Percentiles rank a stretch among this genome's conserved stretches.
These are phyloP conservation scores for Auricularia sp. DNA, from an alignment of 768 basidiomycete species.

Conservation along the genomic window DNA sequence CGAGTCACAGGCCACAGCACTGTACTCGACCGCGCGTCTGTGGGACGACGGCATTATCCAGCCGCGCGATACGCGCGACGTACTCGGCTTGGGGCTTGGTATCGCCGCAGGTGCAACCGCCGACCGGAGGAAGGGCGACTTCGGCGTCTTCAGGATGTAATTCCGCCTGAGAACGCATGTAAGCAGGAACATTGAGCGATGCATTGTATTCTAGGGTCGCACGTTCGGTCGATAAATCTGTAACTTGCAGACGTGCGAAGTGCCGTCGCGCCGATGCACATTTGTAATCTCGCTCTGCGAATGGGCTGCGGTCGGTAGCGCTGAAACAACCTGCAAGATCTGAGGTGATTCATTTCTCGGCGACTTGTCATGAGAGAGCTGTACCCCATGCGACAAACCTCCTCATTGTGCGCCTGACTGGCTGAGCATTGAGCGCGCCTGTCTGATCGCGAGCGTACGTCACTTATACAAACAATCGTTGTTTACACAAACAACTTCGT, in stretches of 20 bases:
- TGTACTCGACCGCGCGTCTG: constrained; percentile 83
- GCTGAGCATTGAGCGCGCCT: no score
- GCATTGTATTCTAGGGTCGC: neutral
- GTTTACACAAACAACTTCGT: neutral
- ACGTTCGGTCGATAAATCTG: no score
- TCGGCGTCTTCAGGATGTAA: constrained; percentile 89
- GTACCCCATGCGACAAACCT: no score
- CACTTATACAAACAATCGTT: neutral
- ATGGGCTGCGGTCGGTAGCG: no score
- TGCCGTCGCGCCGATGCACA: neutral
- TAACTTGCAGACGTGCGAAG: neutral
- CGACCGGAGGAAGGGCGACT: constrained; percentile 19
- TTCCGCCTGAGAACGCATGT: neutral
- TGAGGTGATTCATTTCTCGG: no score
- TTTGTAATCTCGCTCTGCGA: neutral
- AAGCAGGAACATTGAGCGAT: neutral
- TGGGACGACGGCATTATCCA: constrained; percentile 92
- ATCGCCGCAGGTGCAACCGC: constrained; percentile 41
- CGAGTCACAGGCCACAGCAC: constrained; percentile 76
- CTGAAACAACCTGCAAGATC: no score
- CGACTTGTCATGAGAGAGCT: no score
- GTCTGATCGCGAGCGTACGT: neutral
- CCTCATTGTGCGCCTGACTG: no score
- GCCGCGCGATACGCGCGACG: constrained; percentile 80
- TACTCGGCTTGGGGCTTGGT: constrained; percentile 78